phyloP scores from a whole-genome alignment of 208 protist species.

The Trypanosoma congolense region DNA sequence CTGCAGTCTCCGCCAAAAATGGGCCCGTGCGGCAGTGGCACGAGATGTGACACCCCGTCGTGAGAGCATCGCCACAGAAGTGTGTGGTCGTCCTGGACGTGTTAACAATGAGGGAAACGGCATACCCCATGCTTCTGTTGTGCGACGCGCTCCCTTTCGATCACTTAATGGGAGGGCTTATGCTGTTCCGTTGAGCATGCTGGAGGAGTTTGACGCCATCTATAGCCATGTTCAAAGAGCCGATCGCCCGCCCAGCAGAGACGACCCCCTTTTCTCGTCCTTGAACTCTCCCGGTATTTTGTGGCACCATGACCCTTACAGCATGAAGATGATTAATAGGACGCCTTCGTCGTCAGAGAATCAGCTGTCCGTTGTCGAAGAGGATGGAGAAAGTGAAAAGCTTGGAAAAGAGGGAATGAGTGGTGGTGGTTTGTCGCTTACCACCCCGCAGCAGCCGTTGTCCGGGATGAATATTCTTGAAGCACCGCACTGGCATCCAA shows the following conservation, averaged over 20 bases:
- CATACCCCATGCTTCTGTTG: background rate
- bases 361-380: background rate
- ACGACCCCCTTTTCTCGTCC: slow-evolving; percentile 1
- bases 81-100: background rate
- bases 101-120: too few relatives aligned
- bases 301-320: slow-evolving; percentile 77
- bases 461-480: too few relatives aligned
- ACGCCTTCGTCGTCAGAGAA: background rate
- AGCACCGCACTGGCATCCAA: too few relatives aligned
- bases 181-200: slow-evolving; percentile 26
- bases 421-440: background rate
- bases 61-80: background rate
- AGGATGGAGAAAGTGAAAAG: background rate
- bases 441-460: too few relatives aligned
- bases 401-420: background rate
- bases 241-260: background rate
- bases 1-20: too few relatives aligned
- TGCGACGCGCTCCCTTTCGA: slow-evolving; percentile 26
- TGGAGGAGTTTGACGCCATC: slow-evolving; percentile 17
- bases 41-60: too few relatives aligned
- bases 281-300: slow-evolving; percentile 31
- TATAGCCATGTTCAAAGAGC: slow-evolving; percentile 1
- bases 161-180: slow-evolving; percentile 49
- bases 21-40: too few relatives aligned
- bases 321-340: slow-evolving; percentile 24